Conservation (phyloP, 2,329 filamentous ascomycete genomes). For the Scopulariopsis brevicaulis region DNA sequence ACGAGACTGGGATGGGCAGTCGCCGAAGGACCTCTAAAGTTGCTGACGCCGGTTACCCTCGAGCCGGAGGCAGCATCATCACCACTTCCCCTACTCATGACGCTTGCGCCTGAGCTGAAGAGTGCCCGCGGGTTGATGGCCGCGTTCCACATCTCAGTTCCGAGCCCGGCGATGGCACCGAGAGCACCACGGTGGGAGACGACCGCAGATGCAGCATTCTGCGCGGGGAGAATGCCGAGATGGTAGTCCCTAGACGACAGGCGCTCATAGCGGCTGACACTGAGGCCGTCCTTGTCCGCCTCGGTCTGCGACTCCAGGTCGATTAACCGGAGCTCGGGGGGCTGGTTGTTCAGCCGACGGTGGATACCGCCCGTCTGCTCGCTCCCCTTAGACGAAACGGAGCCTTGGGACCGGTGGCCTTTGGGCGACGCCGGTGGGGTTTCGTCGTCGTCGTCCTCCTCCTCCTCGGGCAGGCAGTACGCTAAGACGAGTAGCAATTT, state of each 20-base stretch:
- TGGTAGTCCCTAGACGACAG: slow-evolving; percentile 89
- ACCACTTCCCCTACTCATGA: slow-evolving; percentile 49
- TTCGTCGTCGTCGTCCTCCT: slow-evolving; percentile 37
- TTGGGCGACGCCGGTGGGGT: neutral
- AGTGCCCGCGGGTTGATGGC: slow-evolving; percentile 79
- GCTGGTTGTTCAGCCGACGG: slow-evolving; percentile 66
- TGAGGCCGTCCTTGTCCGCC: slow-evolving; percentile 76
- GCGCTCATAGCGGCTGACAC: slow-evolving; percentile 75
- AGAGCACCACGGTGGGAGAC: slow-evolving; percentile 55
- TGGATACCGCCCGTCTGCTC: slow-evolving; percentile 55
- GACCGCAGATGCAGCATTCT: slow-evolving; percentile 49
- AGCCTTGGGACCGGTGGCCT: slow-evolving; percentile 28
- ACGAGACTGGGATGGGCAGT: slow-evolving; percentile 41
- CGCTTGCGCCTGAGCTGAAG: slow-evolving; percentile 77
- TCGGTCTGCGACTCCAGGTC: slow-evolving; percentile 80
- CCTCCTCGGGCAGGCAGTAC: slow-evolving; percentile 66
- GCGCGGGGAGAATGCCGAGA: slow-evolving; percentile 70
- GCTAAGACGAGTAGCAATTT: slow-evolving; percentile 84
- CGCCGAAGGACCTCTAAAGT: slow-evolving; percentile 16
- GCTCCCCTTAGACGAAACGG: slow-evolving; percentile 36
- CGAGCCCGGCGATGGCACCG: slow-evolving; percentile 61
- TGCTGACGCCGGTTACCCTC: slow-evolving; percentile 23
- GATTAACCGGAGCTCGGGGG: slow-evolving; percentile 83
- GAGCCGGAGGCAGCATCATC: slow-evolving; percentile 42
- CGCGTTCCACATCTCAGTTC: slow-evolving; percentile 77